Conservation (phyloP, 106 monocot species). For the Dioscorea alata region DNA sequence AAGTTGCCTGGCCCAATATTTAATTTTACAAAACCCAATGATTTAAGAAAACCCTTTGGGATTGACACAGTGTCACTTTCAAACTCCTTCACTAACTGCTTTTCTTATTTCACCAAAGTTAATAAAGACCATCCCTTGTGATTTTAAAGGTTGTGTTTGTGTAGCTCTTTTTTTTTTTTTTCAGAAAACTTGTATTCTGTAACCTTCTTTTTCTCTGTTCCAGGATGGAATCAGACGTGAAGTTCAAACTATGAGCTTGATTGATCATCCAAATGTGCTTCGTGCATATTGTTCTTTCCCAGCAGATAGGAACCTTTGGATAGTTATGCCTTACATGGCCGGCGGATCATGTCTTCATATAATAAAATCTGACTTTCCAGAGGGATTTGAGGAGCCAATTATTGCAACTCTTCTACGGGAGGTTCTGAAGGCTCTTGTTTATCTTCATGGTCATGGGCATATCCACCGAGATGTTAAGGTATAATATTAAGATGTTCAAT, state of each 20-base stretch:
- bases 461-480: slow-evolving; percentile 99
- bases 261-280: slow-evolving; percentile 84
- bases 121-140: background rate
- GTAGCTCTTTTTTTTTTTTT: background rate
- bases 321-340: slow-evolving; percentile 97
- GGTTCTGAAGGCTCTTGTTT: slow-evolving; percentile 95
- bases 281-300: slow-evolving; percentile 90
- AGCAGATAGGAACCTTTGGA: slow-evolving; percentile 69
- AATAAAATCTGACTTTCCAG: slow-evolving; percentile 77
- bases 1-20: too few species aligned
- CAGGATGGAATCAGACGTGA: slow-evolving; percentile 95
- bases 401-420: slow-evolving; percentile 83
- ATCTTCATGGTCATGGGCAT: slow-evolving; percentile 85
- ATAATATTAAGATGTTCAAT: slow-evolving; percentile 7
- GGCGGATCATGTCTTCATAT: slow-evolving; percentile 93
- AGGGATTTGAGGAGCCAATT: slow-evolving; percentile 90
- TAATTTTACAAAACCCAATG: too few species aligned
- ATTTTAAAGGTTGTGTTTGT: background rate
- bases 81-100: background rate
- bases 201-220: slow-evolving; percentile 4
- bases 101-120: background rate
- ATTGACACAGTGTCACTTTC: background rate
- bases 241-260: slow-evolving; percentile 87
- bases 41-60: too few species aligned
- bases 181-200: background rate